A percentile compares a stretch with the other conserved stretches of the same genome.
These are phyloP conservation scores for Xylaria sp. DNA, from an alignment of 2,329 filamentous ascomycete species.

Conservation along the genomic window DNA sequence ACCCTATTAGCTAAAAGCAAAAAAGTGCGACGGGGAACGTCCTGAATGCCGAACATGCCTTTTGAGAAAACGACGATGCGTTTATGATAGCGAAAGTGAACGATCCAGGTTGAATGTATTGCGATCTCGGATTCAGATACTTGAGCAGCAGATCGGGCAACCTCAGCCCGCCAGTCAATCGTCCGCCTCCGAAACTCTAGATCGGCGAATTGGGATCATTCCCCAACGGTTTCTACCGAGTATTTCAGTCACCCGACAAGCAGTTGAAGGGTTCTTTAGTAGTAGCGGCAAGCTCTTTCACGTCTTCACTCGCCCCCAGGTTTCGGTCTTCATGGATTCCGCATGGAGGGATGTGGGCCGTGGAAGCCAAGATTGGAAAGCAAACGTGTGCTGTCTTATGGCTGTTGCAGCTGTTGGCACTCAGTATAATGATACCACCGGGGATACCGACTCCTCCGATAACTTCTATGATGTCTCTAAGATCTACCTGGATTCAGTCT, in stretches of 20 bases:
- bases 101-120: not conserved
- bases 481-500: not conserved
- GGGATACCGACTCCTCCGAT: not conserved
- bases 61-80: not conserved
- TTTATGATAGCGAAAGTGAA: not conserved
- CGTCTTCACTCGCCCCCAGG: not conserved
- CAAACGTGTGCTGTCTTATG: conserved; percentile 9
- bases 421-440: not conserved
- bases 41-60: not conserved
- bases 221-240: not conserved
- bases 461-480: not conserved
- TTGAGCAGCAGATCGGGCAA: not conserved
- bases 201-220: not conserved
- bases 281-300: conserved; percentile 8
- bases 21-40: conserved; percentile 4
- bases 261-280: not conserved
- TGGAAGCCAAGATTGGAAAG: not conserved
- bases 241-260: not conserved
- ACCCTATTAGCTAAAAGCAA: not conserved
- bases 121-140: not conserved
- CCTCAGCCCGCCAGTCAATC: not conserved
- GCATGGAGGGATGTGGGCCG: not conserved
- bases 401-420: not conserved
- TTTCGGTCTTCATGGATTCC: not conserved
- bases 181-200: not conserved